phyloP scores from a whole-genome alignment of 495 filamentous ascomycete genomes.

The Penicillium maclennaniae region DNA sequence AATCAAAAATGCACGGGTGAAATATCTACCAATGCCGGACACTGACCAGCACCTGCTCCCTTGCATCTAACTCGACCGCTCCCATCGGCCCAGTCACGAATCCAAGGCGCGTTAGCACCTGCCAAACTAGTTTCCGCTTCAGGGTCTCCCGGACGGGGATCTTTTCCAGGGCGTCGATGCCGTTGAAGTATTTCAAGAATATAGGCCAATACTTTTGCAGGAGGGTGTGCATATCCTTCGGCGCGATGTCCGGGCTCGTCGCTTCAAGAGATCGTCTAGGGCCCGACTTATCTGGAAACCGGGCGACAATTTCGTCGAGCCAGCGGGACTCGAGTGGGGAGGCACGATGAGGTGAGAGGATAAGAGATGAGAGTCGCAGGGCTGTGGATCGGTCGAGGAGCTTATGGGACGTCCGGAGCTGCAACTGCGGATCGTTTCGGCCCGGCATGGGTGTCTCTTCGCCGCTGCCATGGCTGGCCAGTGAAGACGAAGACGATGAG shows the following conservation, averaged over 20 bases:
- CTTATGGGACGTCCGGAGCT: conserved; percentile 34
- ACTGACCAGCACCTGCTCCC: conserved; percentile 40
- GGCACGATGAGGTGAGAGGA: conserved; percentile 53
- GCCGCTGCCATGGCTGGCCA: conserved; percentile 39
- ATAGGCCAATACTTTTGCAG: conserved; percentile 50
- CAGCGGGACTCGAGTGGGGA: conserved; percentile 64
- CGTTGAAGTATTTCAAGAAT: conserved; percentile 80
- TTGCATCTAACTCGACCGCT: conserved; percentile 29
- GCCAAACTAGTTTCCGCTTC: conserved; percentile 78
- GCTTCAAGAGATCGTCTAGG: not conserved
- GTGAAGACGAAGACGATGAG: conserved; percentile 43
- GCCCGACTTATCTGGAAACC: conserved; percentile 44
- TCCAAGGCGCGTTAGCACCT: conserved; percentile 47
- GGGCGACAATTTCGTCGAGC: conserved; percentile 63
- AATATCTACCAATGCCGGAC: conserved; percentile 42
- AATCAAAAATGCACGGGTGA: not conserved
- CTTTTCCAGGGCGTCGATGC: conserved; percentile 79
- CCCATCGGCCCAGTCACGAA: conserved; percentile 30
- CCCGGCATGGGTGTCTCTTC: conserved; percentile 36
- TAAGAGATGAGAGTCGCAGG: conserved; percentile 41
- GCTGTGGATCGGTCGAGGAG: conserved; percentile 37
- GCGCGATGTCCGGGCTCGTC: conserved; percentile 21
- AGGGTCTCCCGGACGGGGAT: conserved; percentile 75
- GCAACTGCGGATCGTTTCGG: conserved; percentile 25
- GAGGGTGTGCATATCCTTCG: conserved; percentile 47